A percentile compares a stretch with the other conserved stretches of the same genome.
Conservation (phyloP, 2,329 filamentous ascomycete genomes). For the Botryosphaeria dothidea region DNA sequence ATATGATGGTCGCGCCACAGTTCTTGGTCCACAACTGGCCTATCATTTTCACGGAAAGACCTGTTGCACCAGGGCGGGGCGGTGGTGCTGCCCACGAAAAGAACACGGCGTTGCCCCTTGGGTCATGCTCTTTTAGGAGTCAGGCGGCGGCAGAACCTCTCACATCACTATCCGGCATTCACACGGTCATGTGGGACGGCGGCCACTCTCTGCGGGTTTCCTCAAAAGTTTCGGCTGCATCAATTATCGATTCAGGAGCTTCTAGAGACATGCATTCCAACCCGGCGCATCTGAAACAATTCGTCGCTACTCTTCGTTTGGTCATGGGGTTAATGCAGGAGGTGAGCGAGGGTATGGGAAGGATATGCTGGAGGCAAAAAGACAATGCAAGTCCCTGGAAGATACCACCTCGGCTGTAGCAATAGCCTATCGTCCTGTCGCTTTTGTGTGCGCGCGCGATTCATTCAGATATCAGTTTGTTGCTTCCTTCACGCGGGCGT, state of each 20-base stretch:
- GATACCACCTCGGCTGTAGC: not conserved
- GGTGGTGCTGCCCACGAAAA: constrained; percentile 12
- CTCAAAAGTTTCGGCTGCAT: constrained; percentile 14
- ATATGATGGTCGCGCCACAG: constrained; percentile 18
- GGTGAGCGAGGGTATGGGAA: not conserved
- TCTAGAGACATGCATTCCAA: constrained; percentile 20
- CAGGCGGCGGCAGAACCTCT: constrained; percentile 9
- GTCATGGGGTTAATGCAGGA: constrained; percentile 9
- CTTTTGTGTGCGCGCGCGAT: constrained; percentile 3
- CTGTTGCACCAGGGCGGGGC: constrained; percentile 5
- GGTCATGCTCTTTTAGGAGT: constrained; percentile 16
- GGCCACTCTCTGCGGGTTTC: constrained; percentile 13
- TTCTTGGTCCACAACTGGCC: constrained; percentile 15
- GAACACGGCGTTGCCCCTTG: constrained; percentile 7
- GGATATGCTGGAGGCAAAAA: constrained; percentile 11
- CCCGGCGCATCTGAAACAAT: constrained; percentile 20
- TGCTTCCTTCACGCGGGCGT: not conserved
- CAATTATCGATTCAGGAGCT: constrained; percentile 17
- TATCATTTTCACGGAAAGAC: constrained; percentile 11
- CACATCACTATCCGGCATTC: not conserved
- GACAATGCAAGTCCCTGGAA: constrained; percentile 11
- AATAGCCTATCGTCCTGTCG: constrained; percentile 7
- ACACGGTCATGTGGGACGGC: constrained; percentile 11
- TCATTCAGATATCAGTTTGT: not conserved
- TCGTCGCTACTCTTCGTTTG: constrained; percentile 13